A percentile compares a stretch with the other conserved stretches of the same genome.
Conservation (phyloP, 192 early-diverging fungal species). For the Geosiphon pyriformis region DNA sequence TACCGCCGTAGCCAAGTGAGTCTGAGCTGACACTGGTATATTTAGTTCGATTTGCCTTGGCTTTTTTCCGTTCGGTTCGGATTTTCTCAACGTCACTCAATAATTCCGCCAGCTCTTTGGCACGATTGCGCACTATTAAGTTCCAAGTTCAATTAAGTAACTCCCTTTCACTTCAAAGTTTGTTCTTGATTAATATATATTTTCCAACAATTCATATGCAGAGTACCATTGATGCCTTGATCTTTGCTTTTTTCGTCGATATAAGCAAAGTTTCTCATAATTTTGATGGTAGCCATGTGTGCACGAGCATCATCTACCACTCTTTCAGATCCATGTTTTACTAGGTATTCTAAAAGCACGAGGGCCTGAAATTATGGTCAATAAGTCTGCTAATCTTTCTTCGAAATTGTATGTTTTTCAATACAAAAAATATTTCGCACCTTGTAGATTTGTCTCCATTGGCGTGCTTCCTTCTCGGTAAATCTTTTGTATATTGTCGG, state of each 20-base stretch:
- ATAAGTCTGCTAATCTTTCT: too few relatives aligned
- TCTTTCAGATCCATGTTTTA: slow-evolving; percentile 91
- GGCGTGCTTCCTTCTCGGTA: slow-evolving; percentile 72
- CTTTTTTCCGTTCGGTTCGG: slow-evolving; percentile 82
- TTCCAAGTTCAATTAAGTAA: too few relatives aligned
- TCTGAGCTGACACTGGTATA: slow-evolving; percentile 73
- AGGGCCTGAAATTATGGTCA: slow-evolving; percentile 76
- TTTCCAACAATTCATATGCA: too few relatives aligned
- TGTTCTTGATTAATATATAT: too few relatives aligned
- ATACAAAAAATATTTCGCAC: too few relatives aligned
- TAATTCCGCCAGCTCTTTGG: slow-evolving; percentile 85
- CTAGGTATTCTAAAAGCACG: slow-evolving; percentile 87
- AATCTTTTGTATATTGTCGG: slow-evolving; percentile 83
- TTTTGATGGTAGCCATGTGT: slow-evolving; percentile 85
- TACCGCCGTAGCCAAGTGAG: slow-evolving; percentile 29
- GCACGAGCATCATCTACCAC: slow-evolving; percentile 84
- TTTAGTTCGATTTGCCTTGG: slow-evolving; percentile 84
- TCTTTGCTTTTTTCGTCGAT: slow-evolving; percentile 94
- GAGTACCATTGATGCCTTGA: slow-evolving; percentile 94
- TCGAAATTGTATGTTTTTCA: too few relatives aligned
- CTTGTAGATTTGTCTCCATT: slow-evolving; percentile 98
- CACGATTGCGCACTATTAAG: slow-evolving; percentile 69
- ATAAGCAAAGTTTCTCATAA: slow-evolving; percentile 81
- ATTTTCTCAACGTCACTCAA: slow-evolving; percentile 72
- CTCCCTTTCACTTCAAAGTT: too few relatives aligned